Conservation (phyloP, 306 rosid species). For the Vigna mungo region DNA sequence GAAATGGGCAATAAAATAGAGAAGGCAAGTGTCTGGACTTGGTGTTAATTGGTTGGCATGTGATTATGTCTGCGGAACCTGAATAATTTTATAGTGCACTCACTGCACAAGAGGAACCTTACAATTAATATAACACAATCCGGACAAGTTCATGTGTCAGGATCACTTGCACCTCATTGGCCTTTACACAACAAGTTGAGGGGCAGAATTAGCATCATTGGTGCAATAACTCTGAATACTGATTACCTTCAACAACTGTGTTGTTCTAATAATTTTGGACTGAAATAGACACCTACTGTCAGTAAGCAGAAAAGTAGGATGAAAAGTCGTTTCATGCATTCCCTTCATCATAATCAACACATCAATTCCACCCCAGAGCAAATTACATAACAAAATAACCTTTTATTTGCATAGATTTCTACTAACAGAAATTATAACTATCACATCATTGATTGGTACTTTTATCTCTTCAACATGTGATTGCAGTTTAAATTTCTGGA, state of each 20-base stretch:
- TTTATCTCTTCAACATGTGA: too few species aligned
- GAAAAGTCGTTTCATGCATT: neutral
- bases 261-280: conserved; percentile 36
- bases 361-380: neutral
- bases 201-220: conserved; percentile 28
- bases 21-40: conserved; percentile 21
- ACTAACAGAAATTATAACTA: neutral
- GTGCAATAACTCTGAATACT: conserved; percentile 37
- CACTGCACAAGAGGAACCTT: conserved; percentile 32
- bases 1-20: conserved; percentile 46
- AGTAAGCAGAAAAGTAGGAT: conserved; percentile 12
- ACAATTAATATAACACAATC: conserved; percentile 26
- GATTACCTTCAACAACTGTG: conserved; percentile 27
- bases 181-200: conserved; percentile 50
- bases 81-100: conserved; percentile 39
- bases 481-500: too few species aligned
- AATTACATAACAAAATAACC: neutral
- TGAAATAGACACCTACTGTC: conserved; percentile 25
- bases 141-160: conserved; percentile 49
- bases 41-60: conserved; percentile 45
- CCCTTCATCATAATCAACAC: neutral
- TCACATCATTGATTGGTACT: too few species aligned
- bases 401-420: neutral
- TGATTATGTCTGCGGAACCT: conserved; percentile 42
- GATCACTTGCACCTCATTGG: conserved; percentile 39